phyloP scores from a whole-genome alignment of 768 basidiomycete genomes.

The Panellus pusillus region DNA sequence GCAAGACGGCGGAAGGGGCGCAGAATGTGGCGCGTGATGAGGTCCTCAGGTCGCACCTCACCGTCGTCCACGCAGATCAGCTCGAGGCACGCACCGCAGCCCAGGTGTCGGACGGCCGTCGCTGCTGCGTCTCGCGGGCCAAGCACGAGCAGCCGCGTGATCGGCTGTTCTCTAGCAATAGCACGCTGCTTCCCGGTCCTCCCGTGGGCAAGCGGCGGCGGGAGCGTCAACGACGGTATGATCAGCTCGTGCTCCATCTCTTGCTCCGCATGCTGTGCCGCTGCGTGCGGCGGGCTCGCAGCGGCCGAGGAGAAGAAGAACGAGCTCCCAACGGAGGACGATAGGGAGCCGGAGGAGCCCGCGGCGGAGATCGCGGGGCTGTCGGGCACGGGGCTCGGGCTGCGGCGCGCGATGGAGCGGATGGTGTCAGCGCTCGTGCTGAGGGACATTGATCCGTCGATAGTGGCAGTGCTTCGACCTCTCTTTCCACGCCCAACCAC shows the following conservation, averaged over 20 bases:
- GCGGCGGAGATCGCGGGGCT: slow-evolving; percentile 47
- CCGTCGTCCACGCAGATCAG: too few relatives aligned
- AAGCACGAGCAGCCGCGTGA: too few relatives aligned
- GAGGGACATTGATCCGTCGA: slow-evolving; percentile 20
- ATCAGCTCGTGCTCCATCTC: slow-evolving; percentile 6
- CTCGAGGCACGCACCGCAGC: too few relatives aligned
- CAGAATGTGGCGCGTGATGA: slow-evolving; percentile 1
- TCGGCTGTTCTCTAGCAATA: neutral
- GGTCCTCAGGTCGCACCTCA: neutral
- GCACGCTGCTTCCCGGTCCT: neutral
- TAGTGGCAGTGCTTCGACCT: too few relatives aligned
- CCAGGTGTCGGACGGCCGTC: too few relatives aligned
- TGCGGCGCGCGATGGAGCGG: slow-evolving; percentile 30
- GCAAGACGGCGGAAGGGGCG: slow-evolving; percentile 2
- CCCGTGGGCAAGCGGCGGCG: slow-evolving; percentile 10
- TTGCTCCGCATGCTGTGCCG: slow-evolving; percentile 31
- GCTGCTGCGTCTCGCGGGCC: too few relatives aligned
- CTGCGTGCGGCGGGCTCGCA: slow-evolving; percentile 59
- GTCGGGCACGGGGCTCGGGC: slow-evolving; percentile 26
- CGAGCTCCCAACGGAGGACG: slow-evolving; percentile 67
- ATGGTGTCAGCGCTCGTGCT: slow-evolving; percentile 43
- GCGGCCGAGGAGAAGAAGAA: slow-evolving; percentile 80
- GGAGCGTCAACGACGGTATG: slow-evolving; percentile 11
- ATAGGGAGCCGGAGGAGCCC: slow-evolving; percentile 41
- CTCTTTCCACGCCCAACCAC: too few relatives aligned